Conservation (phyloP, 768 basidiomycete species). For the Tephrocybe rancida region DNA sequence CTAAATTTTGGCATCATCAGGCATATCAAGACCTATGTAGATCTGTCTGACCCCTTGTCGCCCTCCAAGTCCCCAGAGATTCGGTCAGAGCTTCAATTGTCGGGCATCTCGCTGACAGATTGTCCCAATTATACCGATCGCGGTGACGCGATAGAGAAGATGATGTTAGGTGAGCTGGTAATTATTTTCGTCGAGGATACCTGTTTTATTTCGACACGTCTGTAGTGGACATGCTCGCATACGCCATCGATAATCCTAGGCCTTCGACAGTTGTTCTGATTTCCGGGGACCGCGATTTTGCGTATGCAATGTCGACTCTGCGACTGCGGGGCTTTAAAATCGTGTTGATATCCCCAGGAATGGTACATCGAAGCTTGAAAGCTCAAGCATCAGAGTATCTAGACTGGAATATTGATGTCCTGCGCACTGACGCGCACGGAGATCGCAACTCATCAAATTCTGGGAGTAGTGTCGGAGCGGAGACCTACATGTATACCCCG, state of each 20-base stretch:
- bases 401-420: slow-evolving; percentile 47
- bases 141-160: slow-evolving; percentile 43
- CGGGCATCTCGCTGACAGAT: slow-evolving; percentile 44
- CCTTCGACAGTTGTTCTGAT: slow-evolving; percentile 63
- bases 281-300: slow-evolving; percentile 65
- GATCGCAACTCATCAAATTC: too few relatives aligned
- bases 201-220: not conserved
- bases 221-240: slow-evolving; percentile 66
- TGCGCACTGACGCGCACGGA: slow-evolving; percentile 10
- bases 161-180: slow-evolving; percentile 44
- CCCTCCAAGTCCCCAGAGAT: slow-evolving; percentile 31
- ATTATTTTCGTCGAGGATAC: not conserved
- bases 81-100: slow-evolving; percentile 47
- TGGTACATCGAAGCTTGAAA: slow-evolving; percentile 45
- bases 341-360: slow-evolving; percentile 45
- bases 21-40: slow-evolving; percentile 58
- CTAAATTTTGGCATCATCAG: slow-evolving; percentile 50
- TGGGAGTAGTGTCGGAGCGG: too few relatives aligned
- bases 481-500: too few relatives aligned
- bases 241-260: slow-evolving; percentile 58
- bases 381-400: slow-evolving; percentile 55
- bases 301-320: slow-evolving; percentile 59
- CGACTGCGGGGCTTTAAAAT: slow-evolving; percentile 53
- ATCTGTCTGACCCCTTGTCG: slow-evolving; percentile 33
- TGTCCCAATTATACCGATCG: slow-evolving; percentile 30